A percentile compares a stretch with the other conserved stretches of the same genome.
phyloP scores from a whole-genome alignment of 805 yeast genomes.

The Isabelozyma gotoi region DNA sequence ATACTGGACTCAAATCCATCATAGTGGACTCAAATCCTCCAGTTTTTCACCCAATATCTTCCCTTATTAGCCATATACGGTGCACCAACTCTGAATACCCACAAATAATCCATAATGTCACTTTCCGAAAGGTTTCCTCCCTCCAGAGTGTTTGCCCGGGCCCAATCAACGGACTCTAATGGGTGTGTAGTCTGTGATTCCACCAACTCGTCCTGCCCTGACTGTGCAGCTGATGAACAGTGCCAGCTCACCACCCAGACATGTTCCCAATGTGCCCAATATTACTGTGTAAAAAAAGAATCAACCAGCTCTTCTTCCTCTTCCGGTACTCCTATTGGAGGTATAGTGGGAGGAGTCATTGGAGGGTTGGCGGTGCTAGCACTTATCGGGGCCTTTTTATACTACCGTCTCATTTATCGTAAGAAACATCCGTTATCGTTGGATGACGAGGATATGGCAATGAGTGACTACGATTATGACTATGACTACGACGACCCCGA shows the following conservation, averaged over 20 bases:
- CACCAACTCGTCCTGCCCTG: constrained; percentile 22
- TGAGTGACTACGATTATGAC: constrained; percentile 12
- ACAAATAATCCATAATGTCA: too few relatives aligned
- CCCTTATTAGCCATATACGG: too few relatives aligned
- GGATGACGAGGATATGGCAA: constrained; percentile 24
- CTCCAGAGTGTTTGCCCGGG: constrained; percentile 8
- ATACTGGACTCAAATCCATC: too few relatives aligned
- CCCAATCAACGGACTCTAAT: constrained; percentile 18
- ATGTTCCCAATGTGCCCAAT: constrained; percentile 24
- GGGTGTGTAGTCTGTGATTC: constrained; percentile 37
- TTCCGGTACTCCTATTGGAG: constrained; percentile 28
- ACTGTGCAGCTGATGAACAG: constrained; percentile 22
- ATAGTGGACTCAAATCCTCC: too few relatives aligned
- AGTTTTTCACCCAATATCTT: too few relatives aligned
- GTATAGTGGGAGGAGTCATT: constrained; percentile 42
- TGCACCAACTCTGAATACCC: too few relatives aligned
- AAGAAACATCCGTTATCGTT: constrained; percentile 28
- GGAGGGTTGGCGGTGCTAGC: constrained; percentile 34
- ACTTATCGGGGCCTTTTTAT: constrained; percentile 23
- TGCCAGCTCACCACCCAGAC: constrained; percentile 19
- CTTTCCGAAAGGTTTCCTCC: background rate
- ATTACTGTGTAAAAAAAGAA: constrained; percentile 18
- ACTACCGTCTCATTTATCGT: constrained; percentile 29
- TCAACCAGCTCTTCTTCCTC: constrained; percentile 3
- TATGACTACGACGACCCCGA: constrained; percentile 9